phyloP scores from a whole-genome alignment of 768 basidiomycete genomes.

The Amyloporia xantha region DNA sequence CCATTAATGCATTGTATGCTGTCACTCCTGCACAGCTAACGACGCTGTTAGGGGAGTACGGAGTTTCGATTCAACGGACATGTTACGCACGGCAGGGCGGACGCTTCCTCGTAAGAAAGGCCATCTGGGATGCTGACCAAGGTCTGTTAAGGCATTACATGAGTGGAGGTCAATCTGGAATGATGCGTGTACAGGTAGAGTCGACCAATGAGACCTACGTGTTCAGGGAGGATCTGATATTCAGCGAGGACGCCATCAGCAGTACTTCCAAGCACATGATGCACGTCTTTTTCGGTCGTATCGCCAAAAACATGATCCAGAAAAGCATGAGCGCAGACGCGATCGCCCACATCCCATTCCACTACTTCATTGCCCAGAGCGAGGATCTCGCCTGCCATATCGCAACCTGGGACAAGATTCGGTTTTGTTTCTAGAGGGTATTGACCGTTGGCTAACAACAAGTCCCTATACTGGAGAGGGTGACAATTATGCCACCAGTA shows the following conservation, averaged over 20 bases:
- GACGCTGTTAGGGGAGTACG: no score
- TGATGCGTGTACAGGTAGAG: no score
- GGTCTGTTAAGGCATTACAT: no score
- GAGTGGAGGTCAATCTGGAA: conserved; percentile 16
- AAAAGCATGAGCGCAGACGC: conserved; percentile 47
- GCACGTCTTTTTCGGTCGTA: conserved; percentile 25
- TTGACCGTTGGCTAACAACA: conserved; percentile 32
- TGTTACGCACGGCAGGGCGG: conserved; percentile 54
- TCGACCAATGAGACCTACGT: conserved; percentile 22
- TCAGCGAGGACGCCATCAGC: conserved; percentile 48
- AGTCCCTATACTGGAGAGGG: conserved; percentile 48
- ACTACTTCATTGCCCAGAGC: conserved; percentile 33
- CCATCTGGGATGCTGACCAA: conserved; percentile 51
- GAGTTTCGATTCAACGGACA: not conserved
- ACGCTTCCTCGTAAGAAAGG: conserved; percentile 58
- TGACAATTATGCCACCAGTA: not conserved
- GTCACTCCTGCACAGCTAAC: conserved; percentile 52
- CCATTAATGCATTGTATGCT: conserved; percentile 53
- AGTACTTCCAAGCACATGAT: conserved; percentile 31
- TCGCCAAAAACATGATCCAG: conserved; percentile 43
- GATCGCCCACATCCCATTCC: conserved; percentile 46
- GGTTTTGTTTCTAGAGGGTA: conserved; percentile 31
- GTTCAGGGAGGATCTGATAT: conserved; percentile 43
- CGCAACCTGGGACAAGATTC: conserved; percentile 29
- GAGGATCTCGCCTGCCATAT: conserved; percentile 53